A percentile compares a stretch with the other conserved stretches of the same genome.
Conservation (phyloP, 495 filamentous ascomycete genomes). For the Aspergillus incahuasiensis region DNA sequence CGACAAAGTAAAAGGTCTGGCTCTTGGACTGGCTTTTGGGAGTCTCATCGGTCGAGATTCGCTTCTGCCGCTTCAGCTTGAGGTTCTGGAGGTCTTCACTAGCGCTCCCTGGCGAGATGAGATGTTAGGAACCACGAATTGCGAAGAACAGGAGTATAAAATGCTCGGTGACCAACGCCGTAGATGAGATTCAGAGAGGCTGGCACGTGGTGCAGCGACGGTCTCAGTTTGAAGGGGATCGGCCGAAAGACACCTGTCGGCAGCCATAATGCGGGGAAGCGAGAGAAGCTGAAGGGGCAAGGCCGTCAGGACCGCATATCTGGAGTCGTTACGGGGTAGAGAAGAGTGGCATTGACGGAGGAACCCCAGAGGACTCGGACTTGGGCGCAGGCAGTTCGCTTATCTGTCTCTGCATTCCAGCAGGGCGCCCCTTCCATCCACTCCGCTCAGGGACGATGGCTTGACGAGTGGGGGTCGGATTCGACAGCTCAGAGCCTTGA, state of each 20-base stretch:
- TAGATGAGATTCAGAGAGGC: slow-evolving; percentile 10
- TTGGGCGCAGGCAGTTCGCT: slow-evolving; percentile 5
- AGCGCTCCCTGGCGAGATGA: slow-evolving; percentile 20
- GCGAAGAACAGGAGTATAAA: background rate
- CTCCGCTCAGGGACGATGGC: slow-evolving; percentile 6
- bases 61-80: slow-evolving; percentile 26
- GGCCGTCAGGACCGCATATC: slow-evolving; percentile 24
- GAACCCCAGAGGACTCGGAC: background rate
- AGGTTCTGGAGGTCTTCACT: slow-evolving; percentile 17
- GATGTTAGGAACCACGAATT: slow-evolving; percentile 1
- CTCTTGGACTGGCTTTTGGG: slow-evolving; percentile 30
- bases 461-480: slow-evolving; percentile 7
- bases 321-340: slow-evolving; percentile 14
- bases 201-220: slow-evolving; percentile 3
- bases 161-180: slow-evolving; percentile 11
- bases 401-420: slow-evolving; percentile 5
- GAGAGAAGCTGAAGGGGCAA: background rate
- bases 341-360: background rate
- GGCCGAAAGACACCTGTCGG: slow-evolving; percentile 17
- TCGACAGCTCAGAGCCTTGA: slow-evolving; percentile 1
- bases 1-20: slow-evolving; percentile 44
- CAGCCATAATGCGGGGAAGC: slow-evolving; percentile 24
- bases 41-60: slow-evolving; percentile 18
- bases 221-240: slow-evolving; percentile 13
- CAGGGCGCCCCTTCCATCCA: background rate